phyloP scores from a whole-genome alignment of 352 stramenopile species.

The Phytophthora citricola region DNA sequence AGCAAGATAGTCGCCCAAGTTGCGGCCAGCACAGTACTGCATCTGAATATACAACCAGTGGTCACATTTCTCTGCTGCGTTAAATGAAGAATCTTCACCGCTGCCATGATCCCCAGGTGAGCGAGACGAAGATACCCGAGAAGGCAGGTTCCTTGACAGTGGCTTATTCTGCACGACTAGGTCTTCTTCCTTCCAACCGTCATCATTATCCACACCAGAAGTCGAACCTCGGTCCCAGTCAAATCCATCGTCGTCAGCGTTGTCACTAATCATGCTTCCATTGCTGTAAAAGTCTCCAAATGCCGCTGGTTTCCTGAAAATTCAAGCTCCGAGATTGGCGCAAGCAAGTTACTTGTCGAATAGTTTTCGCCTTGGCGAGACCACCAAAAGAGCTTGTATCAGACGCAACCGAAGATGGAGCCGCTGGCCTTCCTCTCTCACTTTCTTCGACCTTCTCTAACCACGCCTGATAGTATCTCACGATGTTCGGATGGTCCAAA shows the following conservation, averaged over 20 bases:
- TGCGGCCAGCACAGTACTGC: conserved; percentile 89
- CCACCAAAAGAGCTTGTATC: conserved; percentile 42
- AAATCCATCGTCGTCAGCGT: conserved; percentile 74
- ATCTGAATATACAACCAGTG: conserved; percentile 95
- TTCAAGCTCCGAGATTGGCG: conserved; percentile 71
- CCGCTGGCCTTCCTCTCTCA: conserved; percentile 13
- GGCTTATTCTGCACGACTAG: conserved; percentile 53
- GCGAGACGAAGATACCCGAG: conserved; percentile 14
- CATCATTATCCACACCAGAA: conserved; percentile 43
- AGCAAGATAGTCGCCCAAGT: conserved; percentile 85
- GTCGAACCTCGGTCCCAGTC: conserved; percentile 78
- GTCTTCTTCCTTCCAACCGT: conserved; percentile 74
- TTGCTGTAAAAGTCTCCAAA: conserved; percentile 55
- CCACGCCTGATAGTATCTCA: conserved; percentile 93
- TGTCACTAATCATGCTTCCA: conserved; percentile 40
- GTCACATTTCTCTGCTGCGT: conserved; percentile 69
- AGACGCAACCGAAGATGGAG: conserved; percentile 32
- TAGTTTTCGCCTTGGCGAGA: conserved; percentile 56
- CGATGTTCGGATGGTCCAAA: conserved; percentile 94
- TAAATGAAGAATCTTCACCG: conserved; percentile 57
- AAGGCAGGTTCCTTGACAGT: conserved; percentile 15
- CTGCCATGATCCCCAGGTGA: conserved; percentile 23
- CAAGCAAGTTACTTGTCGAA: conserved; percentile 77
- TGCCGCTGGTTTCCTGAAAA: conserved; percentile 64
- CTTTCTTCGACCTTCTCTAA: conserved; percentile 86